Conservation (phyloP, 192 early-diverging fungal genomes). For the Kappamyces sp. region DNA sequence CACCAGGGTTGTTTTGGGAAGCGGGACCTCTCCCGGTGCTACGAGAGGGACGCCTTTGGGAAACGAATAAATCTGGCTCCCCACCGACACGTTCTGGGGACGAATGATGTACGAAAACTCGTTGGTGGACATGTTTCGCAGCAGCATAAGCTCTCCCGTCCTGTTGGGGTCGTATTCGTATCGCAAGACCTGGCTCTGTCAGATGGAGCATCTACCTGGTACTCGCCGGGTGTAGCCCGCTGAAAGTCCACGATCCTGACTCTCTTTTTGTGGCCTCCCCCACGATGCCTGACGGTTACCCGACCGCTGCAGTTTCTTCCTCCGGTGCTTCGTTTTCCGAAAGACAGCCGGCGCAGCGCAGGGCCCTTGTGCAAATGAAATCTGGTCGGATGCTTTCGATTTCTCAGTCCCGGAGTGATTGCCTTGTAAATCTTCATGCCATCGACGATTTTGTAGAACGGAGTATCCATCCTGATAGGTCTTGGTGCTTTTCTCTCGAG, state of each 20-base stretch:
- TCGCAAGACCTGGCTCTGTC: constrained; percentile 72
- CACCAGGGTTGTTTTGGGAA: constrained; percentile 45
- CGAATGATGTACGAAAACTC: constrained; percentile 83
- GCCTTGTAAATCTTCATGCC: constrained; percentile 94
- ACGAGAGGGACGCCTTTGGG: constrained; percentile 32
- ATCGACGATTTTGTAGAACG: constrained; percentile 52
- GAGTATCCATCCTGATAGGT: constrained; percentile 27
- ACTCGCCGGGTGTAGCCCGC: constrained; percentile 58
- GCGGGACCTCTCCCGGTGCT: constrained; percentile 15
- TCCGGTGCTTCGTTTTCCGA: constrained; percentile 75
- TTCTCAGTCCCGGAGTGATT: constrained; percentile 76
- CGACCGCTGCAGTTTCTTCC: constrained; percentile 85
- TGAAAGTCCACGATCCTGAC: constrained; percentile 84
- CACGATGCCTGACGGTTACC: constrained; percentile 88
- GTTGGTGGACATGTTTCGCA: constrained; percentile 70
- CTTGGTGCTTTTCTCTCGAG: too few species aligned
- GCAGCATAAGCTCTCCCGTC: constrained; percentile 76
- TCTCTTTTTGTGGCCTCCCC: constrained; percentile 86
- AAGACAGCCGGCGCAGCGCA: constrained; percentile 68
- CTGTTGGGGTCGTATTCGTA: constrained; percentile 94
- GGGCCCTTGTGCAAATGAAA: constrained; percentile 85
- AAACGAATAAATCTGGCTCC: constrained; percentile 67
- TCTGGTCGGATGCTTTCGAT: constrained; percentile 76
- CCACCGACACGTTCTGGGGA: constrained; percentile 66
- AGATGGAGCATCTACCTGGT: background rate